These are phyloP conservation scores for Phialophora verrucosa DNA, from an alignment of 2,329 filamentous ascomycete species.

Conservation along the genomic window DNA sequence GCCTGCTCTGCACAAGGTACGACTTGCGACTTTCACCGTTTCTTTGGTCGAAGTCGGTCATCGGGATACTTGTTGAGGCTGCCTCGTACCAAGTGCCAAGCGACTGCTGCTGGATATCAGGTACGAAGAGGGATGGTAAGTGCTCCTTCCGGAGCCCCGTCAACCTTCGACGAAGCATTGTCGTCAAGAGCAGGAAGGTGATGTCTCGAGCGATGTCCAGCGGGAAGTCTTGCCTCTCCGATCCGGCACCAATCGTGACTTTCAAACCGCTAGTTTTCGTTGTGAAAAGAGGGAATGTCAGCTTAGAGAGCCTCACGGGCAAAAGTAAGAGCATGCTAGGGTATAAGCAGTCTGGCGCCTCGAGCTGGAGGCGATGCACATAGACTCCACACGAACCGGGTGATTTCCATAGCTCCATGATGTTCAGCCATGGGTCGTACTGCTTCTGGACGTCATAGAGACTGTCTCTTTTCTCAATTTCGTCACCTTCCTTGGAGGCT, in stretches of 20 bases:
- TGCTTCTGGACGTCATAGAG: slow-evolving; percentile 42
- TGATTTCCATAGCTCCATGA: slow-evolving; percentile 39
- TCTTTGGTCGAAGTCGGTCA: slow-evolving; percentile 1
- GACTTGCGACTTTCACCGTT: neutral
- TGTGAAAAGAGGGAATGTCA: slow-evolving; percentile 25
- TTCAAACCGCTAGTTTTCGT: neutral
- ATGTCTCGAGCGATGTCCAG: slow-evolving; percentile 22
- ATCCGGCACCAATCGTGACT: slow-evolving; percentile 15
- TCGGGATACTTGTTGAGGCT: slow-evolving; percentile 6
- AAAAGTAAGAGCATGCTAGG: slow-evolving; percentile 31
- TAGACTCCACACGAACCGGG: slow-evolving; percentile 11
- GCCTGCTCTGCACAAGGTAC: slow-evolving; percentile 16
- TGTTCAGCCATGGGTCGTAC: slow-evolving; percentile 47
- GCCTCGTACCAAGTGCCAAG: slow-evolving; percentile 26
- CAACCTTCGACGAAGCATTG: slow-evolving; percentile 23
- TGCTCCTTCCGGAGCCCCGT: slow-evolving; percentile 20
- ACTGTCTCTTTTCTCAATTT: slow-evolving; percentile 26
- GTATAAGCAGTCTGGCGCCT: slow-evolving; percentile 5
- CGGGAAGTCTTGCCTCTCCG: slow-evolving; percentile 8
- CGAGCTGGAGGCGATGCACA: slow-evolving; percentile 27
- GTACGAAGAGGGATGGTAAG: slow-evolving; percentile 32
- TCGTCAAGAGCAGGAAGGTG: slow-evolving; percentile 20
- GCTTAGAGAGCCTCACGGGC: slow-evolving; percentile 23
- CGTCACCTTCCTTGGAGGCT: slow-evolving; percentile 30
- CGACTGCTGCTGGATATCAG: slow-evolving; percentile 18